Evolutionary conservation across 1,284 basidiomycete species (phyloP).

Genomic region (Psilocybe mexicana): DNA sequence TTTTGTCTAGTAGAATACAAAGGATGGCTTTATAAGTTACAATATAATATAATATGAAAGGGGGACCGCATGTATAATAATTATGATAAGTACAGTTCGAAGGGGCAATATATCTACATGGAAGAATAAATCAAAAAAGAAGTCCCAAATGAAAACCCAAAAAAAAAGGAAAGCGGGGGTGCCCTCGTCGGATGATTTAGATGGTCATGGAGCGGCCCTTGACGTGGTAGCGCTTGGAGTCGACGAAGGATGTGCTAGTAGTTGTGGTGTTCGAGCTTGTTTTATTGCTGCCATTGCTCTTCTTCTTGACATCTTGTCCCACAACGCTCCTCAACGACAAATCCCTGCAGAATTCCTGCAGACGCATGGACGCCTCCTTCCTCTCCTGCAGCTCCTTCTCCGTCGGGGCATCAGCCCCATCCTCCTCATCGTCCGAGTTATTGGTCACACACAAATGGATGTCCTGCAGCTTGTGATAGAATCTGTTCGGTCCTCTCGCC

Average conservation of each 20-base stretch:
- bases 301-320: conserved; percentile 23
- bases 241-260: conserved; percentile 18
- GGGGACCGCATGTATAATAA: neutral
- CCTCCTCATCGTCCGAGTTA: conserved; percentile 27
- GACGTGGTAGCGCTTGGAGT: conserved; percentile 19
- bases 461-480: conserved; percentile 41
- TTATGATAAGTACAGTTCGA: neutral
- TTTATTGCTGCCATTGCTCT: neutral
- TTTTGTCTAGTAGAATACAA: neutral
- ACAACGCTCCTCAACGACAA: conserved; percentile 38
- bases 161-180: neutral
- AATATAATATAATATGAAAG: neutral
- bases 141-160: neutral
- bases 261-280: neutral
- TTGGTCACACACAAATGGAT: conserved; percentile 43
- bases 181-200: conserved; percentile 5
- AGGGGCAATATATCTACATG: neutral
- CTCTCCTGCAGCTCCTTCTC: conserved; percentile 35
- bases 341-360: conserved; percentile 45
- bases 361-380: conserved; percentile 35
- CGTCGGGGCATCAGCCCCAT: conserved; percentile 1
- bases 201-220: conserved; percentile 27
- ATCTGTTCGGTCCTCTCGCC: conserved; percentile 42
- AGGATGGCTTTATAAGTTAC: neutral
- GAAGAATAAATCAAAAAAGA: neutral